These are phyloP conservation scores for Raphanus sativus DNA, from an alignment of 345 rosid genomes.

Conservation along the genomic window DNA sequence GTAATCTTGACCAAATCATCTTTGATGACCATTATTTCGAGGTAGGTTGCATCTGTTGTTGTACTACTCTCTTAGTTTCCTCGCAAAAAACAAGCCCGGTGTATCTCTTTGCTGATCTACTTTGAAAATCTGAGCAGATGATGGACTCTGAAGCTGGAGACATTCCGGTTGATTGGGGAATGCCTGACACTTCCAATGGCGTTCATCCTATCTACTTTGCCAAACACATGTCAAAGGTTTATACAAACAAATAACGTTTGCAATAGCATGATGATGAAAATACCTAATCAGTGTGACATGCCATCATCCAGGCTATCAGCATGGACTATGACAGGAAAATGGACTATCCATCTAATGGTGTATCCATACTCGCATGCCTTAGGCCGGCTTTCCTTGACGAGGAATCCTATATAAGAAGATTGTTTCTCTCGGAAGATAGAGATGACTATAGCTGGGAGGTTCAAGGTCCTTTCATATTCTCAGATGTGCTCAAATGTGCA, in stretches of 20 bases:
- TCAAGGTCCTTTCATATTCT: conserved; percentile 50
- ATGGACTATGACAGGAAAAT: conserved; percentile 58
- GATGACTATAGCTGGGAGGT: conserved; percentile 56
- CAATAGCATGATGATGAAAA: conserved; percentile 4
- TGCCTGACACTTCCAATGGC: conserved; percentile 65
- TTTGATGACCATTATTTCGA: conserved; percentile 72
- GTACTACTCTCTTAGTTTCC: conserved; percentile 11
- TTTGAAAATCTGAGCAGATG: conserved; percentile 46
- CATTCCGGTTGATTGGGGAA: conserved; percentile 83
- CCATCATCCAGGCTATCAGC: conserved; percentile 52
- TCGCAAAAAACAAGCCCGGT: conserved; percentile 15
- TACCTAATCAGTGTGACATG: background rate
- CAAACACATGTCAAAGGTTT: conserved; percentile 84
- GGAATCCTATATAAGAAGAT: conserved; percentile 66
- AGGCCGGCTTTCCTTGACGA: conserved; percentile 82
- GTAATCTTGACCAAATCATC: conserved; percentile 46
- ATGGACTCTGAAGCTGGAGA: conserved; percentile 66
- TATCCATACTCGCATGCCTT: conserved; percentile 80
- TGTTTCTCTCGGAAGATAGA: conserved; percentile 56
- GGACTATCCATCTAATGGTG: conserved; percentile 88
- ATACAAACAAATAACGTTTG: conserved; percentile 9
- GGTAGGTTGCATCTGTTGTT: conserved; percentile 42
- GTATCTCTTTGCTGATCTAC: conserved; percentile 19
- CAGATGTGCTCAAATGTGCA: background rate
- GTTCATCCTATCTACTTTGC: conserved; percentile 88